Evolutionary conservation across 1,139 yeast genomes (phyloP), one percentile per base, ranked within the genome.

Genomic region (Candida sanyaensis): DNA sequence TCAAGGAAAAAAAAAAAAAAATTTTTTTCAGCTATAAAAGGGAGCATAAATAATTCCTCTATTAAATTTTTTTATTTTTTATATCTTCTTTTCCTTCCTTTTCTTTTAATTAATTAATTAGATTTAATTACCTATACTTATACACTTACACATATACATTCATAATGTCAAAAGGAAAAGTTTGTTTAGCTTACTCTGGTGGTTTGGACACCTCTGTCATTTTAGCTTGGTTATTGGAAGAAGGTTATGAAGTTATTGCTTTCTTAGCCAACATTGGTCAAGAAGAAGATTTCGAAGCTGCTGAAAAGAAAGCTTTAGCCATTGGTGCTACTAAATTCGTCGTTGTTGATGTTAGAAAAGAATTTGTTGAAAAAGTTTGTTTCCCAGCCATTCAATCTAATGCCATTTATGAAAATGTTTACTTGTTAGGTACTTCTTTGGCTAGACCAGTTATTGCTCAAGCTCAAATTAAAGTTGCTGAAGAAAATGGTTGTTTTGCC

Each of bases 371-470:
- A 71, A 88, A 89, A 56, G 93, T 93, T 50, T 81, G 96, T 63
- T 87, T 80, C 84, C 99, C 99, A 52, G 98, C 99, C 47, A 91
- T 93, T 56, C 98, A 93, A 78, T 81, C 93, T 62, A 93, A 93
- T 65, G 99, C 98, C 51, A 90, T 92, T 66, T 93, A 93, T 75
- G 99, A 93, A 76, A 95, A 93, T 68, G 97, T 92, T 50, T 93
- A 93, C 74, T 77, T 93, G 55, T 81, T 93, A 64, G 99, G 99
- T 65, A 93, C 99, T 50, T 92, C 99, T 13, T 80, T 93, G 62
- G 99, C 99, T 46, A 88, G 99, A 78, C 99, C 99, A 43, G 97
- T 93, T 50, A 93, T 93, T 71, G 97, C 99, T 49, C 86, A 92
- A 75, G 99, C 99, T 44, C 99, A 93, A 76, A 93, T 93, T 66